phyloP scores from a whole-genome alignment of 441 rosid genomes.

The Croton setiger region DNA sequence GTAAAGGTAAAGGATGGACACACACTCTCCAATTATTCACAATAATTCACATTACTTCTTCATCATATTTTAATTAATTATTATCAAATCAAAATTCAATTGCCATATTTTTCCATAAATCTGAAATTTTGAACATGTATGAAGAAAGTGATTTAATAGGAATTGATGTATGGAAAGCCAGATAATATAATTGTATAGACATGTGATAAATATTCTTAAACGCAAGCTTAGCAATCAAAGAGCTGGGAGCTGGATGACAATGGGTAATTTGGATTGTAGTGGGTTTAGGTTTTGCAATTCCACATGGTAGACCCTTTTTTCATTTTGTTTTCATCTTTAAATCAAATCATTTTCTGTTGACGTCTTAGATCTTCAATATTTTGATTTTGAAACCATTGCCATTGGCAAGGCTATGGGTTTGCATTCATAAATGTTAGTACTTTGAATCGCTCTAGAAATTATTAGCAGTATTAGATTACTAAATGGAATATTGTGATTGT shows the following conservation, averaged over 20 bases:
- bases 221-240: not conserved
- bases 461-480: not conserved
- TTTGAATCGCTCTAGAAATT: not conserved
- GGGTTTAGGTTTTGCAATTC: constrained; percentile 1
- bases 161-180: no score
- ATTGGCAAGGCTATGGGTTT: not conserved
- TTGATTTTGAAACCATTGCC: not conserved
- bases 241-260: not conserved
- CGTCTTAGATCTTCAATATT: no score
- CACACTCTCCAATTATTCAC: constrained; percentile 16
- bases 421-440: not conserved
- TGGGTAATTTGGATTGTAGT: not conserved
- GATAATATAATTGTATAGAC: not conserved
- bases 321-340: constrained; percentile 6
- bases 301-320: constrained; percentile 25
- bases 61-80: no score
- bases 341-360: no score
- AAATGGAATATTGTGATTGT: no score
- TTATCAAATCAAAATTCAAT: no score
- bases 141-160: no score
- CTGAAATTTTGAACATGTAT: no score
- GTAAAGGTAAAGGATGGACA: not conserved
- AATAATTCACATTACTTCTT: constrained; percentile 14
- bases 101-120: no score
- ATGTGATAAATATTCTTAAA: not conserved